Conservation (phyloP, 108 stramenopile genomes). For the Heterococcus sp. region DNA sequence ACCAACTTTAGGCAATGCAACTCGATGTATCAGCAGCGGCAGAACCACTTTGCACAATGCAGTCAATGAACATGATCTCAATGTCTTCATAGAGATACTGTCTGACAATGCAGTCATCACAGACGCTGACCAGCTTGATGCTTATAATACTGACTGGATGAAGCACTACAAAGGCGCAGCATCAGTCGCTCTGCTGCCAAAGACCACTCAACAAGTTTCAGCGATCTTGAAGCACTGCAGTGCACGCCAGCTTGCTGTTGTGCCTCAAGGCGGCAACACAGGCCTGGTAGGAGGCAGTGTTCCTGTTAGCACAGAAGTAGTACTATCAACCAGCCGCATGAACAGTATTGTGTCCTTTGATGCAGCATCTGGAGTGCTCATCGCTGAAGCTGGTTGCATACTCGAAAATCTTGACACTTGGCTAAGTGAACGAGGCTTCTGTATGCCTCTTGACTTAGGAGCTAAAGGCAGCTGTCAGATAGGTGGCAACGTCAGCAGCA, state of each 20-base stretch:
- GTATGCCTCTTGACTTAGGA: constrained; percentile 89
- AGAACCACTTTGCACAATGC: too few relatives aligned
- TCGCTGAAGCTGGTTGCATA: constrained; percentile 84
- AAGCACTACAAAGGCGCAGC: constrained; percentile 11
- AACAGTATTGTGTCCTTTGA: constrained; percentile 69
- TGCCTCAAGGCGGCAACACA: constrained; percentile 93
- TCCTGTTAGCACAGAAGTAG: constrained; percentile 69
- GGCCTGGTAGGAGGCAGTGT: constrained; percentile 89
- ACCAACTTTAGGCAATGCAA: too few relatives aligned
- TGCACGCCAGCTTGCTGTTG: constrained; percentile 67
- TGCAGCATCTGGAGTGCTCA: constrained; percentile 65
- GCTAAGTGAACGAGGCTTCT: constrained; percentile 55
- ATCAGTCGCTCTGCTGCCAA: constrained; percentile 45
- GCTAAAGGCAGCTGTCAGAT: constrained; percentile 91
- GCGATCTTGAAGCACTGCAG: constrained; percentile 79
- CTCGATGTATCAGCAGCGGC: too few relatives aligned
- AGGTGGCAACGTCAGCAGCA: constrained; percentile 91
- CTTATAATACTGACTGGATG: constrained; percentile 42
- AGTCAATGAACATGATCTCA: too few relatives aligned
- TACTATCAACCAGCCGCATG: constrained; percentile 76
- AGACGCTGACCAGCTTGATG: constrained; percentile 8
- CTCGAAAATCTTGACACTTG: constrained; percentile 74
- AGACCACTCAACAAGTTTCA: constrained; percentile 64
- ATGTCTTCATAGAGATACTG: too few relatives aligned
- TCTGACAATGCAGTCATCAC: too few relatives aligned